Evolutionary conservation across 2,329 filamentous ascomycete species (phyloP).

Genomic region (Aspergillus sp.): DNA sequence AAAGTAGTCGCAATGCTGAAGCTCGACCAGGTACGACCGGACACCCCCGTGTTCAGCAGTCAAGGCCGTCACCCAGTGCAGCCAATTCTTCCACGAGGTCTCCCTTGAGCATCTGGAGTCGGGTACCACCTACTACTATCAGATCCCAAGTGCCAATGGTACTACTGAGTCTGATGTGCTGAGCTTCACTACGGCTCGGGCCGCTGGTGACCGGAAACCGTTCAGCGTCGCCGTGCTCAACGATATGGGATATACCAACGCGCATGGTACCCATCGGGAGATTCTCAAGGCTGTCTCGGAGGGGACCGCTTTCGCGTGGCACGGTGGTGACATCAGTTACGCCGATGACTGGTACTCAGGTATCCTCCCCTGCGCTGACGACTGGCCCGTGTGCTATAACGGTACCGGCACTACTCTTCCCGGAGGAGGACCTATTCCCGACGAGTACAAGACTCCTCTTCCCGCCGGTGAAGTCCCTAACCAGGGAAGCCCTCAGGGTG

Average conservation of each 20-base stretch:
- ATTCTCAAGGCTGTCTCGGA: conserved; percentile 42
- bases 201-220: conserved; percentile 40
- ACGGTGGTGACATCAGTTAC: conserved; percentile 53
- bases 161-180: conserved; percentile 49
- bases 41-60: conserved; percentile 51
- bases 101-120: conserved; percentile 42
- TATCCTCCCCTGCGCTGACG: conserved; percentile 49
- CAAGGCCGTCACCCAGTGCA: conserved; percentile 48
- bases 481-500: conserved; percentile 48
- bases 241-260: conserved; percentile 57
- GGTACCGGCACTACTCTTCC: conserved; percentile 45
- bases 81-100: conserved; percentile 54
- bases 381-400: conserved; percentile 55
- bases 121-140: conserved; percentile 53
- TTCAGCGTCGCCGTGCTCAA: conserved; percentile 51
- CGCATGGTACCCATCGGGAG: conserved; percentile 48
- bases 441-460: conserved; percentile 46
- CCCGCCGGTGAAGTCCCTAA: conserved; percentile 46
- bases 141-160: conserved; percentile 50
- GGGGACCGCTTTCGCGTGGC: conserved; percentile 53
- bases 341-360: conserved; percentile 54
- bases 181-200: conserved; percentile 48
- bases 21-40: conserved; percentile 44
- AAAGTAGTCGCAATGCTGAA: not conserved
- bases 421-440: conserved; percentile 32